Conservation (phyloP, 768 basidiomycete species). For the Naematelia aurantialba region DNA sequence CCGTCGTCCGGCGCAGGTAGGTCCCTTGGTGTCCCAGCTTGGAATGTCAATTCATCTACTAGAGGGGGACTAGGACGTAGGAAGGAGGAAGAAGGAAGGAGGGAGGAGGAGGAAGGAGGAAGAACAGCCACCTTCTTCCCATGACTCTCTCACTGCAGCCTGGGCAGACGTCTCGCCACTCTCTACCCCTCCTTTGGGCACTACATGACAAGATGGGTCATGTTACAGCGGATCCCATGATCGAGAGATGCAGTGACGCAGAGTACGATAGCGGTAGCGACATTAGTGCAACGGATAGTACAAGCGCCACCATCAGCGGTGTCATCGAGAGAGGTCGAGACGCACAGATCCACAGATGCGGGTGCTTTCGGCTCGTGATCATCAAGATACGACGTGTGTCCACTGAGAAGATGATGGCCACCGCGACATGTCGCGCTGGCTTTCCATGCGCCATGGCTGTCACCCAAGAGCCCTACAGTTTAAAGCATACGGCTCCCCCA, state of each 20-base stretch:
- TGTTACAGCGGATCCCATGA: too few species aligned
- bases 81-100: background rate
- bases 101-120: background rate
- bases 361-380: constrained; percentile 39
- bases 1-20: constrained; percentile 20
- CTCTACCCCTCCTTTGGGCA: constrained; percentile 46
- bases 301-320: background rate
- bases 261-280: background rate
- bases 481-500: too few species aligned
- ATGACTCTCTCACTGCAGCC: constrained; percentile 43
- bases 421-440: constrained; percentile 31
- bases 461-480: background rate
- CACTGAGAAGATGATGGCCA: constrained; percentile 30
- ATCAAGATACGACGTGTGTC: constrained; percentile 25
- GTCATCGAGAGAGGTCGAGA: background rate
- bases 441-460: background rate
- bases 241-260: too few species aligned
- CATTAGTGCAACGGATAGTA: background rate
- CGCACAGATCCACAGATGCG: constrained; percentile 42
- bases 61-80: too few species aligned
- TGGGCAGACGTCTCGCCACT: constrained; percentile 37
- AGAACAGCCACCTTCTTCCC: constrained; percentile 37
- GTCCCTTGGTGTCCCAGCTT: constrained; percentile 37
- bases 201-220: constrained; percentile 7
- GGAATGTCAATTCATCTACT: too few species aligned